Evolutionary conservation across 1,284 basidiomycete genomes (phyloP), one percentile per base, ranked within the genome.

Genomic region (Tilletiopsis washingtonensis): DNA sequence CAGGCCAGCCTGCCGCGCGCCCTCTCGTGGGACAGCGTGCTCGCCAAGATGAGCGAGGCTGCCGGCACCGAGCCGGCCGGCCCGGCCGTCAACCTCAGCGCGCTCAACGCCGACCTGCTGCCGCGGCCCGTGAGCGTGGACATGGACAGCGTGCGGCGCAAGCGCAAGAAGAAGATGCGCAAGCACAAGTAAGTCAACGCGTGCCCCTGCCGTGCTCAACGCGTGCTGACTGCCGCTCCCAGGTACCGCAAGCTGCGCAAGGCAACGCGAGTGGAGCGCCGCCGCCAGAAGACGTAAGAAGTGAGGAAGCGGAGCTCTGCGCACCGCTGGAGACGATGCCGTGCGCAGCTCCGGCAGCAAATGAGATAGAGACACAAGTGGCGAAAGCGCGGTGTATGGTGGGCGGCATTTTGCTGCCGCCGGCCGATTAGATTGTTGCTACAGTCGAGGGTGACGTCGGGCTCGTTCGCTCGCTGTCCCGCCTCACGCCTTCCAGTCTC

Each of bases 111-210:
- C n/a, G 41, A 59, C 15, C 40, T 54, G 27, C 23, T 46, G n/a
- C 43, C 43, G 12, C n/a, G n/a, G n/a, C 32, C 32, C 32, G 26
- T 19, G 23, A 20, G 4, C 6, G 59, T 71, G 27, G 43, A 59
- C 47, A 57, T 70, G 56, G 70, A 73, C 50, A 71, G 69, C 43
- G 65, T 68, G 46, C 58, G 65, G 24, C 51, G 70, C 34, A 73
- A 73, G 58, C 55, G 70, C 47, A 68, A 60, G 41, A 71, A 71
- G 57, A 71, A 73, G 67, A 73, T 73, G 57, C 56, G 64, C 49
- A 73, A 73, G 62, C 69, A 71, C 62, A 73, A 70, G 64, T 57
- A 36, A 34, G 40, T 39, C 44, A 11, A 3, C 19, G 14, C 29
- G 4, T 37, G 24, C 19, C 19, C 19, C 15, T n/a, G 25, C 45